A percentile compares a stretch with the other conserved stretches of the same genome.
Conservation (phyloP, 2,329 filamentous ascomycete genomes). For the Alternaria sp. region DNA sequence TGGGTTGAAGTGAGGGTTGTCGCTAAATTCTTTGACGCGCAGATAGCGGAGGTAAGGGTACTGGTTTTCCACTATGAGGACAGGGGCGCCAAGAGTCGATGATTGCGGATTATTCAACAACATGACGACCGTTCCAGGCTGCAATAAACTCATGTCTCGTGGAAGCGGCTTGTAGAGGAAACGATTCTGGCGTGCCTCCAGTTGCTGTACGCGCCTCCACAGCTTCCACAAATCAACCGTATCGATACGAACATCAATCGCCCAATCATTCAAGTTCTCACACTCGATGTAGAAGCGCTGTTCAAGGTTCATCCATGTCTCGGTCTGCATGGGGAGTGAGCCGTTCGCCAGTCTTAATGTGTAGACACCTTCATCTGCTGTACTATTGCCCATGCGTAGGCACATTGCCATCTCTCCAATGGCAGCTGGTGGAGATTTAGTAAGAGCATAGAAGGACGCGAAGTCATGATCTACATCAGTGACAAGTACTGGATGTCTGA, state of each 20-base stretch:
- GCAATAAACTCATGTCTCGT: constrained; percentile 9
- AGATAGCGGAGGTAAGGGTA: constrained; percentile 19
- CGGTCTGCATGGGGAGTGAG: constrained; percentile 14
- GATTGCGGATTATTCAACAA: constrained; percentile 13
- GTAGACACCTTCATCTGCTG: not conserved
- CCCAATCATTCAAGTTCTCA: constrained; percentile 12
- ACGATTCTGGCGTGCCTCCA: constrained; percentile 30
- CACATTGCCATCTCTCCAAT: constrained; percentile 21
- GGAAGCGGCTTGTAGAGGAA: constrained; percentile 29
- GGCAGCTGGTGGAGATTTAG: constrained; percentile 14
- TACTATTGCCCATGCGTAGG: constrained; percentile 12
- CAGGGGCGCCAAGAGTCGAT: constrained; percentile 20
- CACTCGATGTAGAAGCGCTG: constrained; percentile 26
- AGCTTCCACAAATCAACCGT: constrained; percentile 18
- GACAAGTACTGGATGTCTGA: constrained; percentile 25
- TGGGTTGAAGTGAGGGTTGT: constrained; percentile 16
- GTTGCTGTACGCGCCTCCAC: constrained; percentile 4
- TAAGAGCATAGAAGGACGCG: constrained; percentile 24
- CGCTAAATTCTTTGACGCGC: constrained; percentile 17
- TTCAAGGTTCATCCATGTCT: constrained; percentile 26
- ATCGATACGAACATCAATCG: constrained; percentile 9
- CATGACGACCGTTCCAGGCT: constrained; percentile 23
- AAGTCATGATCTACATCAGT: constrained; percentile 5
- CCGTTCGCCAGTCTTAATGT: constrained; percentile 13
- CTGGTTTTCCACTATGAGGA: constrained; percentile 18